Evolutionary conservation across 2,329 filamentous ascomycete genomes (phyloP).

Genomic region (Daldinia sp.): DNA sequence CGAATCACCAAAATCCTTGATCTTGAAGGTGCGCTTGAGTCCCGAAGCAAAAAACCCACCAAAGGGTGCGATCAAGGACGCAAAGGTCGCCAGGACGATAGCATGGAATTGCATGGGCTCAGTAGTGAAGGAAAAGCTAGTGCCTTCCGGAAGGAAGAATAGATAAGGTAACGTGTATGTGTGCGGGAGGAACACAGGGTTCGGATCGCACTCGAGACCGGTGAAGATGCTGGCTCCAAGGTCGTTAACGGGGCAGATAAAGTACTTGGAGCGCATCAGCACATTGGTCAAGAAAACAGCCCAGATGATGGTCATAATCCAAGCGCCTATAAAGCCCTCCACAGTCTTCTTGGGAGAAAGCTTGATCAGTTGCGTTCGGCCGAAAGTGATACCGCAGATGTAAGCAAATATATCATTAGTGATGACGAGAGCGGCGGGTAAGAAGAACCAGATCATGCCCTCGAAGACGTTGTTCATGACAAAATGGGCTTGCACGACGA

Average conservation of each 20-base stretch:
- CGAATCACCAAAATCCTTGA: constrained; percentile 99
- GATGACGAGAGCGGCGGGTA: constrained; percentile 93
- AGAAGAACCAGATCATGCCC: constrained; percentile 99
- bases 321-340: constrained; percentile 95
- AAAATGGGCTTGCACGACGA: constrained; percentile 97
- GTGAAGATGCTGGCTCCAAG: constrained; percentile 94
- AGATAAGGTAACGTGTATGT: constrained; percentile 65
- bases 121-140: constrained; percentile 72
- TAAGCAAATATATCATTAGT: constrained; percentile 99
- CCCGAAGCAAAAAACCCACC: constrained; percentile 98
- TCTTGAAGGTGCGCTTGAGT: constrained; percentile 98
- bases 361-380: constrained; percentile 96
- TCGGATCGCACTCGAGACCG: constrained; percentile 88
- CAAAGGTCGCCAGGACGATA: constrained; percentile 89
- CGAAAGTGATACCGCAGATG: constrained; percentile 96
- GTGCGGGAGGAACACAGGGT: constrained; percentile 86
- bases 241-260: constrained; percentile 97
- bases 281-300: constrained; percentile 85
- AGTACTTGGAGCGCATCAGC: constrained; percentile 92
- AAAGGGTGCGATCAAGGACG: constrained; percentile 95
- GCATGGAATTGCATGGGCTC: constrained; percentile 95
- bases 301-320: constrained; percentile 93
- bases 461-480: constrained; percentile 99
- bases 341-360: constrained; percentile 99
- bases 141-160: constrained; percentile 65